Percentiles rank a stretch among this genome's conserved stretches.
These are phyloP conservation scores for Debaryomycetaceae sp. DNA, from an alignment of 1,139 yeast species.

Conservation along the genomic window DNA sequence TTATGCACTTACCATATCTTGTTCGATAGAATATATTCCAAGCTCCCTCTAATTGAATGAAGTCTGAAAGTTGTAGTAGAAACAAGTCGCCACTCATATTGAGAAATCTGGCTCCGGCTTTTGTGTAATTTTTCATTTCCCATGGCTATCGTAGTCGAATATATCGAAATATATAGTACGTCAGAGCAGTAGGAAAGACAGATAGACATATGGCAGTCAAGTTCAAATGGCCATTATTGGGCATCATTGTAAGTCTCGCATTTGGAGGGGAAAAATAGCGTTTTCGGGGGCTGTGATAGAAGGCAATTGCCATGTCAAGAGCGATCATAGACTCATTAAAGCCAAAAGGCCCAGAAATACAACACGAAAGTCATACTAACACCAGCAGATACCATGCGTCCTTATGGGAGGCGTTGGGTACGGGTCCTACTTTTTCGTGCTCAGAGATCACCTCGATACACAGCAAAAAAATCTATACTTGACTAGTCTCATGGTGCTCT, in stretches of 20 bases:
- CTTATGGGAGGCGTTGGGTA: constrained; percentile 63
- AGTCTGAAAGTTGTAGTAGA: constrained; percentile 3
- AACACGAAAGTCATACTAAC: constrained; percentile 1
- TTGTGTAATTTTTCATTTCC: background rate
- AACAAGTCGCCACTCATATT: background rate
- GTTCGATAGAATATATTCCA: background rate
- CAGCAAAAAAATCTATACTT: constrained; percentile 48
- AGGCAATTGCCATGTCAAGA: no score
- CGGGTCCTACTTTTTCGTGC: constrained; percentile 59
- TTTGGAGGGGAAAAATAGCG: constrained; percentile 8
- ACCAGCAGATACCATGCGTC: constrained; percentile 56
- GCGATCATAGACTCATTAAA: no score
- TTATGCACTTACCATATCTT: background rate
- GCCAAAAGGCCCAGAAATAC: background rate
- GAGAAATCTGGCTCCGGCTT: background rate
- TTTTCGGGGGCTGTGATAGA: background rate
- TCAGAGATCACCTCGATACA: constrained; percentile 39
- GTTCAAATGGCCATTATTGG: constrained; percentile 57
- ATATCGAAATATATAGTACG: background rate
- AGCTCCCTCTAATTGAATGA: background rate
- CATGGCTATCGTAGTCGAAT: background rate
- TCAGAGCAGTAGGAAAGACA: background rate
- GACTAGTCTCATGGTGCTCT: constrained; percentile 50
- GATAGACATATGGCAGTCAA: constrained; percentile 27
- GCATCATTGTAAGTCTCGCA: constrained; percentile 42